Conservation (phyloP, 2,329 filamentous ascomycete species). For the Diaporthe citri region DNA sequence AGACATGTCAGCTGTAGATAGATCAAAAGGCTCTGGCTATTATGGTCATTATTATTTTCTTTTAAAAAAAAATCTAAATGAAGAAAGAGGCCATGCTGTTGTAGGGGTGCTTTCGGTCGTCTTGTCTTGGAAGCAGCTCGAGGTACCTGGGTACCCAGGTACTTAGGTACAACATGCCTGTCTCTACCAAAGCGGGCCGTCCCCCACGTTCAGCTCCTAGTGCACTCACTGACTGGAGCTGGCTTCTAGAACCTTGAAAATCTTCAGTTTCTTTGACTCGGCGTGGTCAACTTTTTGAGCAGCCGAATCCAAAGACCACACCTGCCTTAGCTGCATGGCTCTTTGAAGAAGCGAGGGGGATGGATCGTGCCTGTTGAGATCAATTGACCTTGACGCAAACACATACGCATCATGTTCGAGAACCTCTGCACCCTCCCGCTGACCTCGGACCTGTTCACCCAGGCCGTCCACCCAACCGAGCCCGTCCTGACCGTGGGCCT, state of each 20-base stretch:
- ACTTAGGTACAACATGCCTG: slow-evolving; percentile 13
- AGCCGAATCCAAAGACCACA: not conserved
- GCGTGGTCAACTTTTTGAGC: slow-evolving; percentile 9
- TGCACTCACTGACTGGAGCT: slow-evolving; percentile 2
- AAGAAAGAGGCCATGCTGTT: not conserved
- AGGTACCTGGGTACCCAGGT: slow-evolving; percentile 17
- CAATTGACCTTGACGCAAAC: slow-evolving; percentile 22
- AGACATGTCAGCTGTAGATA: too few species aligned
- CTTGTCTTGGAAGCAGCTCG: not conserved
- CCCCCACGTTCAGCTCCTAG: slow-evolving; percentile 13
- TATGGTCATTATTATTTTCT: not conserved
- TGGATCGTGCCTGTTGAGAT: slow-evolving; percentile 30
- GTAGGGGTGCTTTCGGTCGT: not conserved
- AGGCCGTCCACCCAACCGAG: slow-evolving; percentile 86
- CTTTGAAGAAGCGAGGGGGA: slow-evolving; percentile 8
- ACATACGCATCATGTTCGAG: slow-evolving; percentile 77
- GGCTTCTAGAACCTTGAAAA: slow-evolving; percentile 14
- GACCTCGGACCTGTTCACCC: slow-evolving; percentile 86
- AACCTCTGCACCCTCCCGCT: slow-evolving; percentile 92
- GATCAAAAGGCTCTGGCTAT: not conserved
- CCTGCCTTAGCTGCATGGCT: slow-evolving; percentile 18
- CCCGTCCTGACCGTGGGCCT: slow-evolving; percentile 90
- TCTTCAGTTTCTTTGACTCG: slow-evolving; percentile 17
- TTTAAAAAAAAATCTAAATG: not conserved
- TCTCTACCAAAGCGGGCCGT: slow-evolving; percentile 4